These are phyloP conservation scores for Macrophomina tecta DNA, from an alignment of 2,329 filamentous ascomycete species.

Conservation along the genomic window DNA sequence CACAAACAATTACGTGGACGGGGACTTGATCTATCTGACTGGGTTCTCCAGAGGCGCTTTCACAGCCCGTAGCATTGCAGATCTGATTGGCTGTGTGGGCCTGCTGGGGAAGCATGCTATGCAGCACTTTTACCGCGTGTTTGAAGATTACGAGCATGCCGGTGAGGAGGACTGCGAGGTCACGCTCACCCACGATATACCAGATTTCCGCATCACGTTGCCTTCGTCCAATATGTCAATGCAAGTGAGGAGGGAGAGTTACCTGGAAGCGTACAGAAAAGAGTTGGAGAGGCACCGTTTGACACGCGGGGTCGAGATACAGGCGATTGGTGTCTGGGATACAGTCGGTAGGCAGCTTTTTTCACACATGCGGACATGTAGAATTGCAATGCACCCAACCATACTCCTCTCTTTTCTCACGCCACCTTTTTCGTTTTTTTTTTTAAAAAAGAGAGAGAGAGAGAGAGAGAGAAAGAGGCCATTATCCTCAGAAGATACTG, in stretches of 20 bases:
- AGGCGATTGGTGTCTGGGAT: conserved; percentile 60
- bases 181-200: conserved; percentile 1
- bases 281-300: conserved; percentile 45
- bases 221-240: neutral
- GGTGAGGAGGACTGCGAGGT: conserved; percentile 27
- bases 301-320: conserved; percentile 54
- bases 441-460: too few relatives aligned
- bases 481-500: neutral
- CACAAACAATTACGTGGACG: conserved; percentile 65
- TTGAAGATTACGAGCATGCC: conserved; percentile 33
- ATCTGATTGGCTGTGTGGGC: conserved; percentile 34
- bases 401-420: too few relatives aligned
- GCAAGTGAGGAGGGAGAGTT: conserved; percentile 25
- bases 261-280: conserved; percentile 41
- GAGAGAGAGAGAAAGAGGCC: too few relatives aligned
- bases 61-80: conserved; percentile 45
- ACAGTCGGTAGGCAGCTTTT: conserved; percentile 49
- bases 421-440: neutral
- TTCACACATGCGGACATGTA: too few relatives aligned
- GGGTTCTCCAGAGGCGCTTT: conserved; percentile 67
- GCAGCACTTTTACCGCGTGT: conserved; percentile 31
- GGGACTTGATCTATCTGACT: conserved; percentile 59
- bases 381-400: too few relatives aligned
- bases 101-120: conserved; percentile 32
- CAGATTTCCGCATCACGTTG: conserved; percentile 14